Conservation (phyloP, 1,284 basidiomycete genomes). For the Cystobasidium pallidum region DNA sequence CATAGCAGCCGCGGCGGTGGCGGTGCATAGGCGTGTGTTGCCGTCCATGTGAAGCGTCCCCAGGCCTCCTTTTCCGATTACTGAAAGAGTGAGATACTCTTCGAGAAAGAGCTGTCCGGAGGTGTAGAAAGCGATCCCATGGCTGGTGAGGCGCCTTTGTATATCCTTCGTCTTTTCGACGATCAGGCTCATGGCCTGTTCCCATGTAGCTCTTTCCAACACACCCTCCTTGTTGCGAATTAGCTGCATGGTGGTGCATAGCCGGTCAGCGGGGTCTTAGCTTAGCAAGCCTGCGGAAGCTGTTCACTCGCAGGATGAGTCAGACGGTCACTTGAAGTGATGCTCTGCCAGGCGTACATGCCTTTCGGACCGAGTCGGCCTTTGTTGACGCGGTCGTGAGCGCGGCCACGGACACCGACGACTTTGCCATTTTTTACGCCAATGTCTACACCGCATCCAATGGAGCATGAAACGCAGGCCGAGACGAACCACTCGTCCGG, state of each 20-base stretch:
- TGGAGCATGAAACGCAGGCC: conserved; percentile 28
- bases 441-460: conserved; percentile 34
- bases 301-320: conserved; percentile 11
- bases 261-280: neutral
- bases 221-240: conserved; percentile 31
- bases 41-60: conserved; percentile 38
- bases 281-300: too few species aligned
- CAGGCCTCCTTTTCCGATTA: conserved; percentile 30
- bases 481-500: conserved; percentile 21
- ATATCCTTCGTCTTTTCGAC: conserved; percentile 26
- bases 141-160: conserved; percentile 24
- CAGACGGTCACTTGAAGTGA: conserved; percentile 24
- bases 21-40: conserved; percentile 32
- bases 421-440: conserved; percentile 32
- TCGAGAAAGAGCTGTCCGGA: conserved; percentile 34
- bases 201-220: conserved; percentile 32
- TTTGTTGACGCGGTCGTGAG: conserved; percentile 28
- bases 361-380: conserved; percentile 33
- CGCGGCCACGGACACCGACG: conserved; percentile 23
- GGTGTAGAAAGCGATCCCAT: conserved; percentile 37
- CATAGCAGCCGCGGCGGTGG: conserved; percentile 34
- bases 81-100: conserved; percentile 32
- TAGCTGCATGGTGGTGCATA: conserved; percentile 4
- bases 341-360: conserved; percentile 35
- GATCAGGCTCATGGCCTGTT: conserved; percentile 28